Evolutionary conservation across 2,329 filamentous ascomycete species (phyloP), one percentile per base, ranked within the genome.

Genomic region (Paracoccidioides lutzii): DNA sequence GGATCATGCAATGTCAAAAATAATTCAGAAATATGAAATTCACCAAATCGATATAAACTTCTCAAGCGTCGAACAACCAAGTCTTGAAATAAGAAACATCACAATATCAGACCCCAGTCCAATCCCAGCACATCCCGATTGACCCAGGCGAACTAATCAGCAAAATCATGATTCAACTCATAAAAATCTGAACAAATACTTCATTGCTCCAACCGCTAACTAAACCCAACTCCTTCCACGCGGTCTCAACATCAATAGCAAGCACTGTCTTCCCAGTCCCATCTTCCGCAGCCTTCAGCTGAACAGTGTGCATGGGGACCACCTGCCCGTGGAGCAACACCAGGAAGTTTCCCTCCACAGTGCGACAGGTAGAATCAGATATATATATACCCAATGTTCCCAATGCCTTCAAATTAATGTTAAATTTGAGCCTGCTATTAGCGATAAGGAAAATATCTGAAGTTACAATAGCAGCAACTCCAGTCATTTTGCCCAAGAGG

Each of bases 401-500:
- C 1, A 96, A 72, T 0, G 90, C 90, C 67, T 95, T 96, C 44
- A 96, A 67, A 12, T 78, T 80, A 0, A 85, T 81, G 63, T 82
- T 81, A 10, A 94, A 71, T 6, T 81, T 71, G 22, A 93, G 71
- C 14, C 81, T 65, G 9, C 82, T 82, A 56, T 81, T 84, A 6
- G 77, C 74, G 40, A 78, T 71, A 61, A 83, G 67, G 38, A 78
- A 78, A 46, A 84, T 78, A 33, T 79, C 76, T n/a, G 75, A 83
- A 41, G 75, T 77, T 0, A 85, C 74, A 6, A 95, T 78, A 0
- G 89, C 90, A 0, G 88, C 90, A 0, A 85, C 82, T 0, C 90
- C 91, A 0, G 89, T 89, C 87, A 97, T 95, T 70, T 96, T 95
- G 2, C 81, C 86, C 3, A 95, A 61, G 1, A 97, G 74, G 0